Percentiles rank a stretch among this genome's conserved stretches.
phyloP scores from a whole-genome alignment of 208 protist genomes.

The Tritrichomonas musculus region DNA sequence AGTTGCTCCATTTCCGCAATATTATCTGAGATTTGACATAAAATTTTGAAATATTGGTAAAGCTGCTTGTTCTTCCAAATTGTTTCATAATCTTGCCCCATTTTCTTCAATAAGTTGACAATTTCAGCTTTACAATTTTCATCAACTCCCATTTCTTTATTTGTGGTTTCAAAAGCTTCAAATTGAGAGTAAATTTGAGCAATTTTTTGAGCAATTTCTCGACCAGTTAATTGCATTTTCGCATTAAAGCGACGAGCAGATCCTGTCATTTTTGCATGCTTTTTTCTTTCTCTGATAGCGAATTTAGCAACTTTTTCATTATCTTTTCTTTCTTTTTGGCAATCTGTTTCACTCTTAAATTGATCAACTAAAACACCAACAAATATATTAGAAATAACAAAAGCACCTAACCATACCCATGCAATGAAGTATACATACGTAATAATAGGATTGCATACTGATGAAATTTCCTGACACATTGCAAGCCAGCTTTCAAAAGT shows the following conservation, averaged over 20 bases:
- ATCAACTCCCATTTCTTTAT: neutral
- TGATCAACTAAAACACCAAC: neutral
- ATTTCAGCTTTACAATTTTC: neutral
- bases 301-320: neutral
- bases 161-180: neutral
- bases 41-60: neutral
- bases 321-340: neutral
- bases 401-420: neutral
- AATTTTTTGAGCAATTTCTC: neutral
- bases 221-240: neutral
- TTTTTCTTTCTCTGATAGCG: neutral
- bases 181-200: neutral
- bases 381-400: neutral
- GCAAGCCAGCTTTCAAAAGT: neutral
- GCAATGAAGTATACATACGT: neutral
- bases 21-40: neutral
- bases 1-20: neutral
- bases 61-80: neutral
- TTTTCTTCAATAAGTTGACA: neutral
- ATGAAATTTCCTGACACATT: neutral
- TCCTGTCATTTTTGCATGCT: neutral
- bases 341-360: neutral
- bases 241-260: neutral
- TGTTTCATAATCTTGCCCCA: neutral
- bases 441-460: neutral